Evolutionary conservation across 495 filamentous ascomycete species (phyloP).

Genomic region (Hypoxylon intermedium): DNA sequence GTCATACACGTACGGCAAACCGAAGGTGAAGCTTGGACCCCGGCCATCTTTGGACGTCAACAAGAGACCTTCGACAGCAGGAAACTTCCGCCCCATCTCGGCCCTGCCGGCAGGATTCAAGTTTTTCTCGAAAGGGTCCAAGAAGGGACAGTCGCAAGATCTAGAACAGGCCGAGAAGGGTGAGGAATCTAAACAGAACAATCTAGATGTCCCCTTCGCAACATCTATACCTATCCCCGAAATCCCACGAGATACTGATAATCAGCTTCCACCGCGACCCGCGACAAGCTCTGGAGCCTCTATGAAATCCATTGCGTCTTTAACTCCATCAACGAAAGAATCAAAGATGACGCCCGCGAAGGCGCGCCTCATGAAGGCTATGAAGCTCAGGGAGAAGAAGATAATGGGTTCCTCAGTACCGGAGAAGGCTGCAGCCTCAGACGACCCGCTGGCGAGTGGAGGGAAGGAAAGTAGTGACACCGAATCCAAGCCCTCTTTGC

Average conservation of each 20-base stretch:
- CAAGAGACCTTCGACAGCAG: slow-evolving; percentile 69
- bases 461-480: slow-evolving; percentile 34
- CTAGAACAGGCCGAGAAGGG: slow-evolving; percentile 29
- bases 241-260: slow-evolving; percentile 36
- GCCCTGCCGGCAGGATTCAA: slow-evolving; percentile 67
- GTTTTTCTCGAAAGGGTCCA: slow-evolving; percentile 53
- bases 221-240: slow-evolving; percentile 34
- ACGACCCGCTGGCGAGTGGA: slow-evolving; percentile 12
- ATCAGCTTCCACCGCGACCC: slow-evolving; percentile 52
- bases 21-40: slow-evolving; percentile 83
- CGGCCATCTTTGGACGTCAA: slow-evolving; percentile 75
- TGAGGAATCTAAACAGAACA: slow-evolving; percentile 40
- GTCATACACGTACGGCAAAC: slow-evolving; percentile 63
- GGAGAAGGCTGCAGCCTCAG: slow-evolving; percentile 25
- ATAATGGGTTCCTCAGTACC: slow-evolving; percentile 57
- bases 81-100: slow-evolving; percentile 73
- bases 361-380: slow-evolving; percentile 87
- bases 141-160: slow-evolving; percentile 49
- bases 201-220: slow-evolving; percentile 23
- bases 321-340: slow-evolving; percentile 53
- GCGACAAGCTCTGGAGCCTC: slow-evolving; percentile 61
- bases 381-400: slow-evolving; percentile 83
- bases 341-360: slow-evolving; percentile 85
- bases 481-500: slow-evolving; percentile 21
- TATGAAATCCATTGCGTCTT: slow-evolving; percentile 50